These are phyloP conservation scores for Syzygium malaccense DNA, from an alignment of 441 rosid species.

Conservation along the genomic window DNA sequence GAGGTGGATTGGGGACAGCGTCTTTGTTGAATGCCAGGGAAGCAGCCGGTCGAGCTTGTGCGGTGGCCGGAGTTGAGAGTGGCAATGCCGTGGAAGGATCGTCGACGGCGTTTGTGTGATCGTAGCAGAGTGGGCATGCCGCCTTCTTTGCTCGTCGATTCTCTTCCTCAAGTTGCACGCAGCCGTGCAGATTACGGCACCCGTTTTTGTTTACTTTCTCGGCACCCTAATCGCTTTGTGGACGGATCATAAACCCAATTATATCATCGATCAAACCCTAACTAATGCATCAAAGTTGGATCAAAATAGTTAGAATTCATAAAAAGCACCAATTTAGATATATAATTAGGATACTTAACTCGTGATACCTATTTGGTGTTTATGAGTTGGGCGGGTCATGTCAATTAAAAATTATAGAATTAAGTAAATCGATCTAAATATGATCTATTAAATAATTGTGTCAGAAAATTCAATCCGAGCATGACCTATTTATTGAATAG, in stretches of 20 bases:
- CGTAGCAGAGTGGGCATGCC: not conserved
- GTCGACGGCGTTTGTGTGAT: not conserved
- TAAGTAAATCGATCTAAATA: not conserved
- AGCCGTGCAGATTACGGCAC: not conserved
- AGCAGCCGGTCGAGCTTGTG: not conserved
- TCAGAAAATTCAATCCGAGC: not conserved
- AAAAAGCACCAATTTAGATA: too few species aligned
- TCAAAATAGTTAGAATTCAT: not conserved
- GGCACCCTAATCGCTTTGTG: not conserved
- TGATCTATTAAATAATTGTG: not conserved
- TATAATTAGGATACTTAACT: not conserved
- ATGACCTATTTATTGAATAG: not conserved
- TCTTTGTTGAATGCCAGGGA: not conserved
- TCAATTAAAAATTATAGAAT: not conserved
- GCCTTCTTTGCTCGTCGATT: not conserved
- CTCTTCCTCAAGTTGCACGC: not conserved
- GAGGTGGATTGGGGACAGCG: not conserved
- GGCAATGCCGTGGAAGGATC: not conserved
- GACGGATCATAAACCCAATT: not conserved
- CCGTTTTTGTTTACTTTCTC: not conserved
- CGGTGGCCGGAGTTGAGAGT: not conserved
- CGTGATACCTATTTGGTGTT: too few species aligned
- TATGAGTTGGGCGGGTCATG: not conserved
- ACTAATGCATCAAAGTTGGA: not conserved
- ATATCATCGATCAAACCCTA: not conserved